These are phyloP conservation scores for Salix suchowensis DNA, from an alignment of 345 rosid genomes.

Conservation along the genomic window DNA sequence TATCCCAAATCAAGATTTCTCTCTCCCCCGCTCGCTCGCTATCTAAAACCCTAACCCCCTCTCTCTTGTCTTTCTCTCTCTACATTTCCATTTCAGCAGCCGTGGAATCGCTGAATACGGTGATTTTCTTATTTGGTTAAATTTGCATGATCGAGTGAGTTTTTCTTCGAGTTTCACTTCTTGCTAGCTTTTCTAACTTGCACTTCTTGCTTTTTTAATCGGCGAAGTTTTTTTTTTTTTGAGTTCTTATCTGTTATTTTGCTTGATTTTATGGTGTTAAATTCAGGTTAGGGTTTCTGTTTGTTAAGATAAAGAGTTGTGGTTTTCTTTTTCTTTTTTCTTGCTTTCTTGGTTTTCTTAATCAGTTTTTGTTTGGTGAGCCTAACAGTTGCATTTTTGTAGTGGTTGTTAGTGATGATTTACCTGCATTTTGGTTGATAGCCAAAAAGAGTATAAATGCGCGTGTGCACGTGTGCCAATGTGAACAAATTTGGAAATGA, in stretches of 20 bases:
- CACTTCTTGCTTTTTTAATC: neutral
- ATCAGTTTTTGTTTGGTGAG: neutral
- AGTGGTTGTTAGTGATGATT: neutral
- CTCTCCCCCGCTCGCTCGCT: neutral
- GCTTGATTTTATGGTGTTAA: neutral
- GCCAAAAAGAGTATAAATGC: neutral
- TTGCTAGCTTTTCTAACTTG: neutral
- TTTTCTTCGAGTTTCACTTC: neutral
- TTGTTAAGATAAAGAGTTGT: neutral
- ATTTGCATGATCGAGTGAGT: neutral
- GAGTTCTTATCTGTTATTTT: neutral
- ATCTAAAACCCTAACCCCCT: neutral
- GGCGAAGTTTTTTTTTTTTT: neutral
- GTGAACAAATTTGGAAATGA: neutral
- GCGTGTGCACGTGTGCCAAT: neutral
- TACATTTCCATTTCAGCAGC: neutral
- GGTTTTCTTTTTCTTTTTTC: neutral
- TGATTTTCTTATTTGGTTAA: neutral
- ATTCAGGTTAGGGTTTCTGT: neutral
- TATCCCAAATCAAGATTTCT: neutral
- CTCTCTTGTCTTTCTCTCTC: too few relatives aligned
- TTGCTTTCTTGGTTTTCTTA: neutral
- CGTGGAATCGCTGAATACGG: neutral
- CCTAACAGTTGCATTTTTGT: neutral
- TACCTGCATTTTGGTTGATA: neutral